A percentile compares a stretch with the other conserved stretches of the same genome.
These are phyloP conservation scores for Trichomonascus vanleenenianus DNA, from an alignment of 805 yeast genomes.

Conservation along the genomic window DNA sequence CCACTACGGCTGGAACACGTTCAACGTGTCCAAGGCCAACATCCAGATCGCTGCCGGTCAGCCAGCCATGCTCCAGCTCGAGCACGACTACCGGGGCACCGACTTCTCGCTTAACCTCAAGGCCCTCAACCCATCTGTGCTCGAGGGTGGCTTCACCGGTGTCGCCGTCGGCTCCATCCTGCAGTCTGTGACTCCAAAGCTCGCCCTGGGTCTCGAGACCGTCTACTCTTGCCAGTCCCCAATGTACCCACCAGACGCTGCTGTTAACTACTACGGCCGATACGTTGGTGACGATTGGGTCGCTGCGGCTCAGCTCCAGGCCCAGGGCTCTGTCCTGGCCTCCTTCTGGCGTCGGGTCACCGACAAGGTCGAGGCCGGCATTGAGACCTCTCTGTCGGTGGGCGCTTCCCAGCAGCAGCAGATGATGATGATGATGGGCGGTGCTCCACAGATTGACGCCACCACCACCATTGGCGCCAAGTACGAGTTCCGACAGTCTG, in stretches of 20 bases:
- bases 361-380: conserved; percentile 67
- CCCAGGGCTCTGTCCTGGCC: conserved; percentile 81
- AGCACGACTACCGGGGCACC: conserved; percentile 87
- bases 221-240: conserved; percentile 63
- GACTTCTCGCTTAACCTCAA: conserved; percentile 88
- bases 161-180: conserved; percentile 85
- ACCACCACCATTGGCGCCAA: conserved; percentile 92
- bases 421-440: conserved; percentile 68
- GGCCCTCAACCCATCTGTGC: conserved; percentile 78
- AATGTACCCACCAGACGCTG: conserved; percentile 83
- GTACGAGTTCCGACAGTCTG: conserved; percentile 94
- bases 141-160: conserved; percentile 76
- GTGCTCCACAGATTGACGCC: conserved; percentile 81
- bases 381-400: conserved; percentile 26
- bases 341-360: conserved; percentile 93
- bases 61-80: conserved; percentile 90
- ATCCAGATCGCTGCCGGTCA: conserved; percentile 83
- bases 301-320: conserved; percentile 87
- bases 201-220: conserved; percentile 88
- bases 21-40: conserved; percentile 72
- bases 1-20: conserved; percentile 83
- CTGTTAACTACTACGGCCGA: conserved; percentile 83
- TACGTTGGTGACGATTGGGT: conserved; percentile 87
- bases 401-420: conserved; percentile 41
- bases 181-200: conserved; percentile 77